Evolutionary conservation across 139 green algal genomes (phyloP), one percentile per base, ranked within the genome.

Genomic region (Bryopsis sp.): DNA sequence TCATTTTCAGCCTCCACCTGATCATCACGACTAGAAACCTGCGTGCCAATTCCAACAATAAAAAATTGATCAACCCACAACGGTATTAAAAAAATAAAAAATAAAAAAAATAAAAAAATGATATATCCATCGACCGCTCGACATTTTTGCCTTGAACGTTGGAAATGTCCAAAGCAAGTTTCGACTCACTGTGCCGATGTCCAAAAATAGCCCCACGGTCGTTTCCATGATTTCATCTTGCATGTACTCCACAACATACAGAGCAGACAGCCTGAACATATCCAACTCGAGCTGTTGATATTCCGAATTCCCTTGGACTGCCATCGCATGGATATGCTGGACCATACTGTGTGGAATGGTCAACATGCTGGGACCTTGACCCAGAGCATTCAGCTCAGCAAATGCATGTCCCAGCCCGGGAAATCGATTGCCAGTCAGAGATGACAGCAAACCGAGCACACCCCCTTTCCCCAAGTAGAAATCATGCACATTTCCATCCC

Each of bases 271-370:
- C 15, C 62, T 35, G 26, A 58, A 57, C 24, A 69, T 24, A 22
- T 69, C n/a, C 5, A 69, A 35, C 28, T 58, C 11, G 31, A 69
- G 26, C 22, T 69, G 62, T 35, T 69, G 62, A 24, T 69, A 69
- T n/a, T 58, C n/a, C 43, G 54, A 36, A 8, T 33, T 15, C 4
- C 62, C 62, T 35, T 54, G 35, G 5, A 19, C 43, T 5, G 62
- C 62, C 35, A 33, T 57, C 31, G 3, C 28, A n/a, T 35, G 62
- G 37, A 69, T 69, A 8, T 69, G 8, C 34, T 47, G 6, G 35
- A 69, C 35, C 3, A 38, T 29, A n/a, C 38, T 69, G 8, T 33
- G 62, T n/a, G 62, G 62, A 8, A 69, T 8, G 8, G 62, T 69
- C 62, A 69, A 35, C 3, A 58, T 34, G 26, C 8, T 69, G 4